Conservation (phyloP, 495 filamentous ascomycete genomes). For the Penicillium egyptiacum region DNA sequence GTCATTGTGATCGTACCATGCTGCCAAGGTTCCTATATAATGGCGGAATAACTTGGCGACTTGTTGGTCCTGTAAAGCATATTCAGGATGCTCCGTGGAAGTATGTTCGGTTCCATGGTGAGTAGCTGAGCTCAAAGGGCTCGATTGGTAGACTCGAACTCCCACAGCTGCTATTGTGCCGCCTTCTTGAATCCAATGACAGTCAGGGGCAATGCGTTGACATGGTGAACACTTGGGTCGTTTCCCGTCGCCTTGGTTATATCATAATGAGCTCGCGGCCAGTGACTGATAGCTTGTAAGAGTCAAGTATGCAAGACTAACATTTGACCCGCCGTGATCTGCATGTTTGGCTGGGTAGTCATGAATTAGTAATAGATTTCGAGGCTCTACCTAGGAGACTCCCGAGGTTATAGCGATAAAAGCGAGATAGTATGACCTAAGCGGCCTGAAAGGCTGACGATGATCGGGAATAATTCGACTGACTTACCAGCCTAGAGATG, state of each 20-base stretch:
- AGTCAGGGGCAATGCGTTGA: constrained; percentile 23
- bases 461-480: no score
- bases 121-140: background rate
- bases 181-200: constrained; percentile 12
- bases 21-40: constrained; percentile 32
- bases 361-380: no score
- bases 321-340: constrained; percentile 36
- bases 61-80: constrained; percentile 21
- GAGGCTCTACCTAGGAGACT: no score
- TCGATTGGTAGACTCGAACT: background rate
- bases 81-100: constrained; percentile 20
- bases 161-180: background rate
- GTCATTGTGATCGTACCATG: constrained; percentile 43
- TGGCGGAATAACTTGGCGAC: constrained; percentile 30
- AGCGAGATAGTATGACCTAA: no score
- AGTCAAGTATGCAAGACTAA: constrained; percentile 12
- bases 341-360: constrained; percentile 26
- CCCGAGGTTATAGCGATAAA: no score
- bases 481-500: no score
- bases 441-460: no score
- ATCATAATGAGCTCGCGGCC: background rate
- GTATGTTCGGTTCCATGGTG: constrained; percentile 10
- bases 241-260: constrained; percentile 28
- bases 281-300: no score
- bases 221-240: constrained; percentile 29